Evolutionary conservation across 2,329 filamentous ascomycete genomes (phyloP), one percentile per base, ranked within the genome.

Genomic region (Dichotomopilus funicola): DNA sequence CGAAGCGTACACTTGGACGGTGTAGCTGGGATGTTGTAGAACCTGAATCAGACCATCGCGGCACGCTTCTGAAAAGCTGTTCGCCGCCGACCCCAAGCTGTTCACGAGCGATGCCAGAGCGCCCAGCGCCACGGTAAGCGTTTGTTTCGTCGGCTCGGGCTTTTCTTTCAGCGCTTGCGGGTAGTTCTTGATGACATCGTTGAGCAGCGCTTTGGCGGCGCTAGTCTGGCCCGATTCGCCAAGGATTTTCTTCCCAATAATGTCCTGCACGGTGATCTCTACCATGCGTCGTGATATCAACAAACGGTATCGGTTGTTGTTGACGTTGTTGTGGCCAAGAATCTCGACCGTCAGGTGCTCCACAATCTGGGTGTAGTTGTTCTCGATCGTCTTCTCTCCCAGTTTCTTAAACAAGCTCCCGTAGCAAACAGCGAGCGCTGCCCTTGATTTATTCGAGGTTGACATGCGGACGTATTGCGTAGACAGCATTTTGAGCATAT

Each of bases 1-100:
- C 4, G 94, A 89, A 1, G 90, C 86, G 65, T 94, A 88, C 3
- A 97, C 85, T 67, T 99, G 94, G 2, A 99, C 94, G 4, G 91
- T 94, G 70, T 97, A 97, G 71, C 90, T 96, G 0, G 91, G 90
- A 70, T 99, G 94, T 64, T 95, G 89, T 33, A 97, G 76, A 5
- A 96, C 89, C 68, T 96, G 91, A 41, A 97, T 76, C 36, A 99
- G 75, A 4, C 88, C 88, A 69, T 99, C 94, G 49, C 92, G 83
- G 67, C 90, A 95, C 11, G 79, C 69, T 61, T 99, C 95, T 6
- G 90, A 88, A 63, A 96, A 84, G 52, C 76, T 77, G 59, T 85
- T 88, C 37, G 89, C 81, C 2, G 91, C 91, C 19, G 92, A 92
- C 3, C 91, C 92, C 4, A 99, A 78, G 0, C 83, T 87, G 42